phyloP scores from a whole-genome alignment of 2,329 filamentous ascomycete species.

The Aspergillus jensenii region DNA sequence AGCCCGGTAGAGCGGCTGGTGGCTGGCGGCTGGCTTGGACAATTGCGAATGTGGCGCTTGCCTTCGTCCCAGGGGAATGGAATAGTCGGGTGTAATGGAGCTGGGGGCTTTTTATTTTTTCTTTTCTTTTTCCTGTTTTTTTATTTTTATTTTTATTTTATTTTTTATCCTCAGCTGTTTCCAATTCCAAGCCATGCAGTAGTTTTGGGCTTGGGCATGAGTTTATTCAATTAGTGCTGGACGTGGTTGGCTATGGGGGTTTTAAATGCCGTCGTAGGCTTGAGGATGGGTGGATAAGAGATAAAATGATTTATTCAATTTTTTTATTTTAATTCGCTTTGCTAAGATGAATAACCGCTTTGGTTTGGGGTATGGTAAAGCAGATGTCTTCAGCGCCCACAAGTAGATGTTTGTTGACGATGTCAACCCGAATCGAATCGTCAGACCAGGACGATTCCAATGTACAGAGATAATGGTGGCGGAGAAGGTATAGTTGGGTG shows the following conservation, averaged over 20 bases:
- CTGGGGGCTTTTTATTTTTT: background rate
- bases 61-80: background rate
- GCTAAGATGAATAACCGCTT: conserved; percentile 17
- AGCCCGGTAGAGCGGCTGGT: background rate
- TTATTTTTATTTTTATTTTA: background rate
- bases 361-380: conserved; percentile 26
- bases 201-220: background rate
- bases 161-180: too few relatives aligned
- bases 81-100: too few relatives aligned
- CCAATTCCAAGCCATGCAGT: background rate
- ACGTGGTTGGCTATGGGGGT: background rate
- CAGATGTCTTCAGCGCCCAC: conserved; percentile 25
- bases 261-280: background rate
- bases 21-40: conserved; percentile 1
- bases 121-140: background rate
- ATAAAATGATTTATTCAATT: background rate
- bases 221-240: background rate
- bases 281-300: background rate
- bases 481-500: conserved; percentile 4
- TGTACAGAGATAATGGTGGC: conserved; percentile 20
- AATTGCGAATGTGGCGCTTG: background rate
- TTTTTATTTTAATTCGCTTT: conserved; percentile 14
- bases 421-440: conserved; percentile 21
- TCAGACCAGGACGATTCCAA: conserved; percentile 26
- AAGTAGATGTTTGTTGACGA: conserved; percentile 13